Conservation (phyloP, 1,284 basidiomycete species). For the Sporisorium sorghi region DNA sequence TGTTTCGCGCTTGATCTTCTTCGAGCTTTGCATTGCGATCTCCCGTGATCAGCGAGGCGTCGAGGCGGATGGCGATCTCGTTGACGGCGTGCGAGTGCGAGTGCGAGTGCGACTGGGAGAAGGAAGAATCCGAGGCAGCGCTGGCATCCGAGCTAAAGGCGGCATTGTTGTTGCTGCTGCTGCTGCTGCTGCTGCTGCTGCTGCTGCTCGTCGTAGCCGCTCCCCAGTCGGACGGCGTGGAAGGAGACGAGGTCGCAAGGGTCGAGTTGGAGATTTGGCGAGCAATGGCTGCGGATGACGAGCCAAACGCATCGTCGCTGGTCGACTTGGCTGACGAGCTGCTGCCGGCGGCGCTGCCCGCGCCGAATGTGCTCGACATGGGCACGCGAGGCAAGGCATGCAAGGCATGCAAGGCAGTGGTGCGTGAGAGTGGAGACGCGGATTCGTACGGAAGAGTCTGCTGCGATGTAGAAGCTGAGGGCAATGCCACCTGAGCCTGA, state of each 20-base stretch:
- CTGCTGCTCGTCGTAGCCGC: conserved; percentile 1
- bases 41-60: conserved; percentile 33
- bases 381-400: no score
- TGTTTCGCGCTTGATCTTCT: conserved; percentile 25
- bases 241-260: conserved; percentile 22
- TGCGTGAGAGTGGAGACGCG: conserved; percentile 13
- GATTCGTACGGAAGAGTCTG: not conserved
- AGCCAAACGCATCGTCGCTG: conserved; percentile 13
- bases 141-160: conserved; percentile 9
- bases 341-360: not conserved
- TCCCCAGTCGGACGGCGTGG: conserved; percentile 14
- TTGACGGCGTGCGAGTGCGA: not conserved
- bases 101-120: conserved; percentile 13
- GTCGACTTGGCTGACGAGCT: conserved; percentile 24
- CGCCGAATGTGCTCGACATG: not conserved
- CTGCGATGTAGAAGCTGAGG: conserved; percentile 2
- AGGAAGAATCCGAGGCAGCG: conserved; percentile 8
- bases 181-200: not conserved
- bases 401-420: not conserved
- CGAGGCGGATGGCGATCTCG: conserved; percentile 23
- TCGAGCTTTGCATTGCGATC: conserved; percentile 40
- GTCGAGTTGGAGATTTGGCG: conserved; percentile 25
- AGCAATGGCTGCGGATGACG: conserved; percentile 7
- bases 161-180: not conserved
- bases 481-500: conserved; percentile 3